These are phyloP conservation scores for Sarocladium kiliense DNA, from an alignment of 2,329 filamentous ascomycete species.

Conservation along the genomic window DNA sequence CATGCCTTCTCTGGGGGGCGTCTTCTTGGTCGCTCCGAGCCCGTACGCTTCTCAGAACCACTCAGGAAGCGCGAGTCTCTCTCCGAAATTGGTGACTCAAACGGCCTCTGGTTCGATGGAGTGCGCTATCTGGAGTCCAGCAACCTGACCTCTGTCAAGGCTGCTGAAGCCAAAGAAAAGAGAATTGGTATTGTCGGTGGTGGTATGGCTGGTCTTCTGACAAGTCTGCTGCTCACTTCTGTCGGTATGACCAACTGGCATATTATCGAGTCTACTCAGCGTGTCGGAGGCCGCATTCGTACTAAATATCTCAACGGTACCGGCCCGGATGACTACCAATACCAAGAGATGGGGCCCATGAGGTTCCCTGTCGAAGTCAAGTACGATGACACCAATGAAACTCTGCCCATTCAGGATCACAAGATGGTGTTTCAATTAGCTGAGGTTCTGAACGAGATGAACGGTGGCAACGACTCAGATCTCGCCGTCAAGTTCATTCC, in stretches of 20 bases:
- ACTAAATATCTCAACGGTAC: conserved; percentile 35
- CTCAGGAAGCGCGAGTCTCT: conserved; percentile 12
- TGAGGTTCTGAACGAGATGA: conserved; percentile 32
- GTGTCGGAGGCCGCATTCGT: conserved; percentile 34
- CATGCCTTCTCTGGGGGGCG: conserved; percentile 16
- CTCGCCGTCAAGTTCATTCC: conserved; percentile 56
- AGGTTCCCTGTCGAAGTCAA: conserved; percentile 34
- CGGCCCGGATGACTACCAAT: conserved; percentile 14
- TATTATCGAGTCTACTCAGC: conserved; percentile 31
- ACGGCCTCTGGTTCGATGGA: conserved; percentile 21
- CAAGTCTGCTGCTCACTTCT: conserved; percentile 27
- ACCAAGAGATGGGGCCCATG: conserved; percentile 36
- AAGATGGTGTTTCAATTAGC: conserved; percentile 36
- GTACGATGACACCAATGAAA: conserved; percentile 34
- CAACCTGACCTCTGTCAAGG: conserved; percentile 18
- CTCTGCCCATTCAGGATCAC: conserved; percentile 34
- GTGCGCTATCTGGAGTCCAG: conserved; percentile 20
- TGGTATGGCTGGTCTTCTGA: conserved; percentile 10
- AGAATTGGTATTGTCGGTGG: conserved; percentile 13
- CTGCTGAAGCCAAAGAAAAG: conserved; percentile 18
- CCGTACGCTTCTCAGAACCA: not conserved
- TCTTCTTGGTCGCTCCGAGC: conserved; percentile 16
- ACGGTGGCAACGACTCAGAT: conserved; percentile 28
- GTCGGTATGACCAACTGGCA: conserved; percentile 35
- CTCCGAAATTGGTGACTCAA: conserved; percentile 13